Evolutionary conservation across 768 basidiomycete species (phyloP).

Genomic region (Lactifluus volemus): DNA sequence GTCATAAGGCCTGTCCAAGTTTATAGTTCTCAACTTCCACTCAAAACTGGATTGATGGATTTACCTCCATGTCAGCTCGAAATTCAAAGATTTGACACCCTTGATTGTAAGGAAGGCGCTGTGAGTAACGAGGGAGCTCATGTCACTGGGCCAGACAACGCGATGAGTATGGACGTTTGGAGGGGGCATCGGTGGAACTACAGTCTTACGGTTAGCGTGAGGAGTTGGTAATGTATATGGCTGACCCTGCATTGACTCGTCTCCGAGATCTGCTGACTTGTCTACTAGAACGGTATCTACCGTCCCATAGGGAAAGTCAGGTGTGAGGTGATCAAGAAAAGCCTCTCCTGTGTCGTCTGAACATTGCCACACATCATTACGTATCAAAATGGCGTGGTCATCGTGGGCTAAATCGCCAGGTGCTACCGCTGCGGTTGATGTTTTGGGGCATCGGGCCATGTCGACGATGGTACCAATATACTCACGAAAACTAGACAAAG

Average conservation of each 20-base stretch:
- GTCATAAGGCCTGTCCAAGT: constrained; percentile 5
- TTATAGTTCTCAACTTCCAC: background rate
- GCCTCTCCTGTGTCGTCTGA: constrained; percentile 1
- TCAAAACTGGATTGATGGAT: background rate
- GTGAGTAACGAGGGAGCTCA: background rate
- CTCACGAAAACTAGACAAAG: constrained; percentile 5
- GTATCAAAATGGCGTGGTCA: background rate
- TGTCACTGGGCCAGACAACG: background rate
- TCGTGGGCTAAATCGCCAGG: background rate
- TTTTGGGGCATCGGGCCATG: background rate
- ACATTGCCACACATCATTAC: background rate
- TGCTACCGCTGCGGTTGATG: background rate
- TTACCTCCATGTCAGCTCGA: constrained; percentile 17
- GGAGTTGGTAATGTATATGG: background rate
- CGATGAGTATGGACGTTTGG: constrained; percentile 3
- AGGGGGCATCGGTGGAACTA: constrained; percentile 14
- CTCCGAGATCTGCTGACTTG: background rate
- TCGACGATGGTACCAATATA: background rate
- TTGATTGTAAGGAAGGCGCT: background rate
- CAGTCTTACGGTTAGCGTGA: background rate
- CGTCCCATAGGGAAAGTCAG: background rate
- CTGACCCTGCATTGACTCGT: constrained; percentile 16
- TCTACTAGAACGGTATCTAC: constrained; percentile 5
- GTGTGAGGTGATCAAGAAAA: background rate
- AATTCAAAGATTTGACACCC: constrained; percentile 12